Conservation (phyloP, 176 grass and related monocot species). For the Oryza officinalis region DNA sequence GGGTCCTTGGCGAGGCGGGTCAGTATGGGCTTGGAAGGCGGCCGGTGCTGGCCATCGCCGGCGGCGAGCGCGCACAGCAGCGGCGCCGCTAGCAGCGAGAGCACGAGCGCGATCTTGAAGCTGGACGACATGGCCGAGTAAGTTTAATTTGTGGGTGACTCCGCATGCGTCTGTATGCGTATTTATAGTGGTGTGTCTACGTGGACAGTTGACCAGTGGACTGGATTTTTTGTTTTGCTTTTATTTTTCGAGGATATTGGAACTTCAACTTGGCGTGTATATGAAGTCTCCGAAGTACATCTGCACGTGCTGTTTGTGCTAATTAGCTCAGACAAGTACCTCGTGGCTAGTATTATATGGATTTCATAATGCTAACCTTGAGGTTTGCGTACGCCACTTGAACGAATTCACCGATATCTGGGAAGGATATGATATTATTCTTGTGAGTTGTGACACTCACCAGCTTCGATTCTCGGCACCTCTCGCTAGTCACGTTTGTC, state of each 20-base stretch:
- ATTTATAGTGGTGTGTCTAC: not conserved
- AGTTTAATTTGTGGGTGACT: not conserved
- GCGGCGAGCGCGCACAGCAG: not conserved
- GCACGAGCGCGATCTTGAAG: not conserved
- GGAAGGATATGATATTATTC: not conserved
- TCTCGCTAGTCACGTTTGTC: not conserved
- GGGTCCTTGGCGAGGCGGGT: conserved; percentile 28
- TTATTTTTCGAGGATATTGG: not conserved
- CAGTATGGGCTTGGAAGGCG: not conserved
- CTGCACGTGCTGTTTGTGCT: not conserved
- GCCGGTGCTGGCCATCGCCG: not conserved
- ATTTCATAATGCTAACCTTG: not conserved
- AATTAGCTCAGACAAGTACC: not conserved
- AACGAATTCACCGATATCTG: not conserved
- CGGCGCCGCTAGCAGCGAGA: not conserved
- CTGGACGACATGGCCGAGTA: not conserved
- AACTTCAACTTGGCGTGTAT: not conserved
- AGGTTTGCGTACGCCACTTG: not conserved
- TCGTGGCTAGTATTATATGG: not conserved
- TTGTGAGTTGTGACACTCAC: not conserved
- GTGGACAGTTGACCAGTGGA: not conserved
- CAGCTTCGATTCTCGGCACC: not conserved
- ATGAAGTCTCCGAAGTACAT: not conserved
- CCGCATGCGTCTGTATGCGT: not conserved
- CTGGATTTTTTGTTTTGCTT: not conserved